A percentile compares a stretch with the other conserved stretches of the same genome.
Evolutionary conservation across 140 eudicot genomes (phyloP).

Genomic region (Flaveria floridana): DNA sequence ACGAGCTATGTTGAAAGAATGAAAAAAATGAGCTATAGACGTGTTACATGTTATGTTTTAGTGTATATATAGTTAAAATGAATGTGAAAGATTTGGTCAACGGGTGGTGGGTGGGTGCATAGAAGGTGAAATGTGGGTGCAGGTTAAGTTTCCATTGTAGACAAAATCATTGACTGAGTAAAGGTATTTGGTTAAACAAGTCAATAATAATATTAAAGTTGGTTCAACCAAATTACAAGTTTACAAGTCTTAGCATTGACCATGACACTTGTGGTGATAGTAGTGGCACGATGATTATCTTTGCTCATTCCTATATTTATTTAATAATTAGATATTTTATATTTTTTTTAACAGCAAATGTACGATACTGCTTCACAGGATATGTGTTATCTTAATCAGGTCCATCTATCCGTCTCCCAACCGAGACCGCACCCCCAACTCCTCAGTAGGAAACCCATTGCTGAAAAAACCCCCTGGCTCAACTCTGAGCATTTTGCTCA

Average conservation of each 20-base stretch:
- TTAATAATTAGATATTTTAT: neutral
- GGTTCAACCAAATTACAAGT: constrained; percentile 44
- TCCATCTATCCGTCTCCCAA: too few species aligned
- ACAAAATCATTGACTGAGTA: constrained; percentile 24
- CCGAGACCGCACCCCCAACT: too few species aligned
- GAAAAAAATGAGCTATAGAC: neutral
- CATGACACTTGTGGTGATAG: constrained; percentile 22
- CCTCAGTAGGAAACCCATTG: too few species aligned
- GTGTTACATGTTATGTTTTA: neutral
- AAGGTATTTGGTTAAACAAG: constrained; percentile 12
- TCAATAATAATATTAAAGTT: constrained; percentile 26
- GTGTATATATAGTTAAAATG: constrained; percentile 28
- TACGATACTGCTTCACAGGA: too few species aligned
- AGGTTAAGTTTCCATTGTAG: constrained; percentile 32
- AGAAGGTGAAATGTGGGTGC: constrained; percentile 44
- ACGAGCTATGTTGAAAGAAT: neutral
- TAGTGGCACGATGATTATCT: constrained; percentile 2
- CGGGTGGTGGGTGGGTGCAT: constrained; percentile 31
- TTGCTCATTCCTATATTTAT: neutral
- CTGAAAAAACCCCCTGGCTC: too few species aligned
- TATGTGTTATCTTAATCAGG: too few species aligned
- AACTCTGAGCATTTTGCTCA: too few species aligned
- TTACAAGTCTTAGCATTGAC: constrained; percentile 28
- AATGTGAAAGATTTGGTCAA: constrained; percentile 31
- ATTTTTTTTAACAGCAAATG: too few species aligned